phyloP scores from a whole-genome alignment of 768 basidiomycete genomes.

The Tricholoma flavovirens region DNA sequence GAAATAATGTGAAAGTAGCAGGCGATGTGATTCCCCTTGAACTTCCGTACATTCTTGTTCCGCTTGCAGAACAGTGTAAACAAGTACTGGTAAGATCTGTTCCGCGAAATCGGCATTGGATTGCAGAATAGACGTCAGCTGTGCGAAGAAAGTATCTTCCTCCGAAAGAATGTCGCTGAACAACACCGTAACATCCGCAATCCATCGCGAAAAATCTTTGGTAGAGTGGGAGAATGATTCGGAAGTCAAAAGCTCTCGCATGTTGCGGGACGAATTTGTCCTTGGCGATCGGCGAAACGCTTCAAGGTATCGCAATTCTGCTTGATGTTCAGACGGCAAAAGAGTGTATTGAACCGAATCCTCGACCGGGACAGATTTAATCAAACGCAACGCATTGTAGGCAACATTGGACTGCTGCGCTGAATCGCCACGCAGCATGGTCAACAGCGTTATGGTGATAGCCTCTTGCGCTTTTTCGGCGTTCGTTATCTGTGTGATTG shows the following conservation, averaged over 20 bases:
- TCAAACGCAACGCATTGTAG: conserved; percentile 58
- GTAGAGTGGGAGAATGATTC: conserved; percentile 34
- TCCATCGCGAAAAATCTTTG: conserved; percentile 56
- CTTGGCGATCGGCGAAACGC: conserved; percentile 35
- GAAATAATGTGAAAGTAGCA: conserved; percentile 51
- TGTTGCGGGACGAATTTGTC: conserved; percentile 23
- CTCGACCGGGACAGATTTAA: conserved; percentile 38
- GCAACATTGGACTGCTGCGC: conserved; percentile 48
- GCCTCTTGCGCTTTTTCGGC: conserved; percentile 30
- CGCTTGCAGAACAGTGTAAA: conserved; percentile 56
- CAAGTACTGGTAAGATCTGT: conserved; percentile 65
- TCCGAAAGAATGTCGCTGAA: conserved; percentile 54
- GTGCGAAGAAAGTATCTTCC: conserved; percentile 59
- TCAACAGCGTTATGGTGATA: conserved; percentile 48
- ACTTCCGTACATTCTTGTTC: conserved; percentile 17
- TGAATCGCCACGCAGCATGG: conserved; percentile 50
- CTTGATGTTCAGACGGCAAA: conserved; percentile 36
- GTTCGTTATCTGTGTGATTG: conserved; percentile 22
- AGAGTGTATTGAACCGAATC: conserved; percentile 21
- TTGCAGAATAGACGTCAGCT: conserved; percentile 54
- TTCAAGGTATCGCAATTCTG: conserved; percentile 45
- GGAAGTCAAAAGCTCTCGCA: conserved; percentile 33
- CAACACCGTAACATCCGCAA: conserved; percentile 48
- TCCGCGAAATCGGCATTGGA: conserved; percentile 55
- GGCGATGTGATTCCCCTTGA: conserved; percentile 22